Percentiles rank a stretch among this genome's conserved stretches.
Conservation (phyloP, 306 rosid genomes). For the Trifolium repens region DNA sequence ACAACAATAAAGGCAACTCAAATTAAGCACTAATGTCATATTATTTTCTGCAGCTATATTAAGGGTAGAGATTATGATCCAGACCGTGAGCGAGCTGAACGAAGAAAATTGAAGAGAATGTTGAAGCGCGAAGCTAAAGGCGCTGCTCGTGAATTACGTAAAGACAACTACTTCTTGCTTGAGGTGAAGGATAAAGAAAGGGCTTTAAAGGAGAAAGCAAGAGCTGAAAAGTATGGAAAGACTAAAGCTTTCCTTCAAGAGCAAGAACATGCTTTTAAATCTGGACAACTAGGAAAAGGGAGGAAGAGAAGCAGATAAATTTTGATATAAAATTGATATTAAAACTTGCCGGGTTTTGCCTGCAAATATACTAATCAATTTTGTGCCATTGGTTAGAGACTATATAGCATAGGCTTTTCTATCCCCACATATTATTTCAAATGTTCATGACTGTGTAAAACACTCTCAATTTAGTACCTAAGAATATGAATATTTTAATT, state of each 20-base stretch:
- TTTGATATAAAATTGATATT: background rate
- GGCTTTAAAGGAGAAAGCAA: slow-evolving; percentile 62
- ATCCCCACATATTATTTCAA: background rate
- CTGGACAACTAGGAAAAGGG: slow-evolving; percentile 93
- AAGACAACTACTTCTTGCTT: slow-evolving; percentile 76
- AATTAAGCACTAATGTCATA: slow-evolving; percentile 38
- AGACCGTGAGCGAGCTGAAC: slow-evolving; percentile 68
- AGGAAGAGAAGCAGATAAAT: slow-evolving; percentile 69
- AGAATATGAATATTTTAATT: background rate
- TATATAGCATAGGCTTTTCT: background rate
- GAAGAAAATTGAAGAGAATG: slow-evolving; percentile 67
- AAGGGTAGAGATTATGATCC: slow-evolving; percentile 93
- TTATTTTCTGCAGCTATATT: slow-evolving; percentile 68
- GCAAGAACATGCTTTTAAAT: slow-evolving; percentile 85
- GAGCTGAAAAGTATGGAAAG: slow-evolving; percentile 69
- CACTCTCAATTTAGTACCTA: background rate
- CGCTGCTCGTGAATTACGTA: slow-evolving; percentile 86
- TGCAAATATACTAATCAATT: background rate
- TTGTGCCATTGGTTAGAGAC: background rate
- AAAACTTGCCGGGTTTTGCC: background rate
- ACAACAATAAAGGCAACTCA: background rate
- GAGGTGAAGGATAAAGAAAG: slow-evolving; percentile 73
- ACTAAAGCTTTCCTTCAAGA: slow-evolving; percentile 83
- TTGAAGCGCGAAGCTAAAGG: slow-evolving; percentile 76
- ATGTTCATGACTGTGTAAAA: background rate